These are phyloP conservation scores for Aspergillus sclerotiicarbonarius DNA, from an alignment of 495 filamentous ascomycete species.

Conservation along the genomic window DNA sequence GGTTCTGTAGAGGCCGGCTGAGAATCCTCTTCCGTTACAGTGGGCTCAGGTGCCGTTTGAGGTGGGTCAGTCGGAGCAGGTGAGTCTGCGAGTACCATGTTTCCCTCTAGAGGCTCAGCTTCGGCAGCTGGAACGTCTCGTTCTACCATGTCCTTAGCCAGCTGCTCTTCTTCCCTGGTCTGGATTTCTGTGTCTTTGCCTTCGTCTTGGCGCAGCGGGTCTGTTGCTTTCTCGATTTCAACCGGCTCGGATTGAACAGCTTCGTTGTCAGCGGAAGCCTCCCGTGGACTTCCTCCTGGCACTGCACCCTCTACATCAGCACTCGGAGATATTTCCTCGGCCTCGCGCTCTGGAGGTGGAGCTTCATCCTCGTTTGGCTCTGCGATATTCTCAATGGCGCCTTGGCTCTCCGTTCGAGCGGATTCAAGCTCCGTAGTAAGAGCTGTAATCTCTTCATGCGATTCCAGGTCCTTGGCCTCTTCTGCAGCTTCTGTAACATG, in stretches of 20 bases:
- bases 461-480: not conserved
- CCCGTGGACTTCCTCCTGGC: not conserved
- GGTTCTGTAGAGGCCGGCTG: slow-evolving; percentile 7
- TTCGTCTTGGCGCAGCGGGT: not conserved
- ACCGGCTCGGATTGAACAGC: not conserved
- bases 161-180: not conserved
- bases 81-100: not conserved
- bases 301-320: not conserved
- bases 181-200: not conserved
- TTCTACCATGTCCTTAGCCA: not conserved
- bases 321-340: not conserved
- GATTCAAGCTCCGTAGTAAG: slow-evolving; percentile 3
- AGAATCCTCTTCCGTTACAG: slow-evolving; percentile 10
- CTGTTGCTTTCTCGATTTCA: not conserved
- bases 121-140: not conserved
- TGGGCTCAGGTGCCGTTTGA: not conserved
- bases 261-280: not conserved
- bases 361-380: not conserved
- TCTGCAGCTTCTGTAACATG: not conserved
- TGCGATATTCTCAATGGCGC: slow-evolving; percentile 6
- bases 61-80: not conserved
- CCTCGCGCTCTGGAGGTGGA: not conserved
- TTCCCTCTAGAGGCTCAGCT: not conserved
- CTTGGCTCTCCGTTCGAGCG: slow-evolving; percentile 3
- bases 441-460: not conserved